These are phyloP conservation scores for Papiliotrema laurentii DNA, from an alignment of 1,284 basidiomycete genomes.

Conservation along the genomic window DNA sequence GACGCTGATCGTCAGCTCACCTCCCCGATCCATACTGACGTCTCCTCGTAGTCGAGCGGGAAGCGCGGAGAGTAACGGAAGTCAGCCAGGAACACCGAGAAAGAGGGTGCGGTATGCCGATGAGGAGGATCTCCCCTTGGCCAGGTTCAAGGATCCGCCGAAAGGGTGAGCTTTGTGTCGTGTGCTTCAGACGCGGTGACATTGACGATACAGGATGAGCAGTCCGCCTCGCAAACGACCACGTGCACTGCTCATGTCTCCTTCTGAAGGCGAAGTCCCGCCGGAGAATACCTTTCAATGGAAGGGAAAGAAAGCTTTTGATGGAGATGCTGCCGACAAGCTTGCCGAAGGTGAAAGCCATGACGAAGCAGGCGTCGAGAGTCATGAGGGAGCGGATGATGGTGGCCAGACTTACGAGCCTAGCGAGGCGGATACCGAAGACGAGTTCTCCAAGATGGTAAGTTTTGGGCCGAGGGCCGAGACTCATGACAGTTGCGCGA, in stretches of 20 bases:
- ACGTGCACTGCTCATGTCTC: not conserved
- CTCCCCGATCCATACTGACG: not conserved
- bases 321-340: not conserved
- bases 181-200: not conserved
- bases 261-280: not conserved
- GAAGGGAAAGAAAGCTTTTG: conserved; percentile 1
- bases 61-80: not conserved
- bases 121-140: conserved; percentile 35
- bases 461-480: too few species aligned
- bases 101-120: conserved; percentile 43
- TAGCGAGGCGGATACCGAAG: not conserved
- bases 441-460: not conserved
- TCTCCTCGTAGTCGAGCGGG: not conserved
- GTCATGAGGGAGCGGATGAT: not conserved
- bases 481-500: not conserved
- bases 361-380: not conserved
- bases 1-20: not conserved
- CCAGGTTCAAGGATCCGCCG: conserved; percentile 31
- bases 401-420: not conserved
- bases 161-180: conserved; percentile 4
- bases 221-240: not conserved
- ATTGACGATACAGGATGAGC: not conserved
- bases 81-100: conserved; percentile 23
- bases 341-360: not conserved
- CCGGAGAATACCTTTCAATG: conserved; percentile 1